Evolutionary conservation across 805 yeast species (phyloP).

Genomic region (Wickerhamiella brachini): DNA sequence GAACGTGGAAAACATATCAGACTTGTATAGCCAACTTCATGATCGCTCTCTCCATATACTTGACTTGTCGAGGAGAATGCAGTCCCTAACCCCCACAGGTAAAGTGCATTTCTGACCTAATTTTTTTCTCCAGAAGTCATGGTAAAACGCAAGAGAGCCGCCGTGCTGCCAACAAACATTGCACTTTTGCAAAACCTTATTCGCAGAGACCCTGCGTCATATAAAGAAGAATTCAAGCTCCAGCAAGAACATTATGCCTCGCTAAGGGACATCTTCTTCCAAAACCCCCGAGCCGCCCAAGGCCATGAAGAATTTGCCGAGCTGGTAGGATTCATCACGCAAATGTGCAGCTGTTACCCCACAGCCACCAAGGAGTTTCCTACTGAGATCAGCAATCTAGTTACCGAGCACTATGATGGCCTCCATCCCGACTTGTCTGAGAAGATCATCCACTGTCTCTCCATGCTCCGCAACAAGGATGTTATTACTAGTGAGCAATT

Average conservation of each 20-base stretch:
- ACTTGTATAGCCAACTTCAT: too few species aligned
- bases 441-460: constrained; percentile 76
- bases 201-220: constrained; percentile 86
- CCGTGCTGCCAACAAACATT: constrained; percentile 82
- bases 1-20: too few species aligned
- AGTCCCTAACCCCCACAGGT: not conserved
- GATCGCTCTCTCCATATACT: too few species aligned
- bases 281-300: constrained; percentile 50
- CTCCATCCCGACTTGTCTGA: constrained; percentile 78
- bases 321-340: constrained; percentile 78
- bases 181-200: constrained; percentile 84
- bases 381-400: constrained; percentile 53
- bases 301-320: constrained; percentile 63
- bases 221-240: constrained; percentile 83
- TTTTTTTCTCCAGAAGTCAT: constrained; percentile 26
- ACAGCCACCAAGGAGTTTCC: constrained; percentile 80
- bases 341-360: constrained; percentile 83
- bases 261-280: constrained; percentile 68
- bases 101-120: not conserved
- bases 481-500: constrained; percentile 65
- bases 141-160: constrained; percentile 86
- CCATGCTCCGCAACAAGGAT: constrained; percentile 79
- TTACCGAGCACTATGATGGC: constrained; percentile 64
- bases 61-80: too few species aligned
- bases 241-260: constrained; percentile 91